Percentiles rank a stretch among this genome's conserved stretches.
phyloP scores from a whole-genome alignment of 306 rosid species.

The Acacia confusa region DNA sequence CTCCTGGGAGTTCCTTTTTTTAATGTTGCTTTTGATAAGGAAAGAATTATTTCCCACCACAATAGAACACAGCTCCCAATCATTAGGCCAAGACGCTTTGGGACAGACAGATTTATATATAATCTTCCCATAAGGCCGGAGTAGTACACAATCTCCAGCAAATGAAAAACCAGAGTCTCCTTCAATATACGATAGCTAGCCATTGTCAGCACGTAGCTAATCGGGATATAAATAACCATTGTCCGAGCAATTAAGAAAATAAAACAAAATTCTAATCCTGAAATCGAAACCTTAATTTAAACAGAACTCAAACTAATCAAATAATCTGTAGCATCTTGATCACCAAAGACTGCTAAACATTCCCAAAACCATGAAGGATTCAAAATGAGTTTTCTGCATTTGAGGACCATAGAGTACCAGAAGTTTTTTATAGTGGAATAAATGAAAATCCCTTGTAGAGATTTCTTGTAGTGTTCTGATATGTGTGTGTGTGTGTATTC shows the following conservation, averaged over 20 bases:
- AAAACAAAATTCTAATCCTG: background rate
- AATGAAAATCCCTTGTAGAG: background rate
- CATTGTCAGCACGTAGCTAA: background rate
- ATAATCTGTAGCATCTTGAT: background rate
- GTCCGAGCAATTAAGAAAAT: background rate
- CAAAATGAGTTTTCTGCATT: background rate
- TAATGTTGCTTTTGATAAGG: background rate
- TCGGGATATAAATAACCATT: background rate
- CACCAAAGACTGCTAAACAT: background rate
- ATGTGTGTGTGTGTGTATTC: background rate
- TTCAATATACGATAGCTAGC: background rate
- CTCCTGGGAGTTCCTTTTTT: background rate
- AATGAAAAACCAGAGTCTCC: background rate
- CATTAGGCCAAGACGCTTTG: background rate
- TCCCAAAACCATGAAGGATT: background rate
- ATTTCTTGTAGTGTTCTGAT: background rate
- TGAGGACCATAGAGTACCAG: background rate
- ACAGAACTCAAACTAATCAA: background rate
- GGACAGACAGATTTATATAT: background rate
- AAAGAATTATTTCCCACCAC: background rate
- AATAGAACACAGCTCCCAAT: background rate
- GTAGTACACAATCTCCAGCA: background rate
- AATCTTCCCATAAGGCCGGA: background rate
- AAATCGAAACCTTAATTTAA: background rate
- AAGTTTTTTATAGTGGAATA: background rate